Evolutionary conservation across 2,329 filamentous ascomycete species (phyloP).

Genomic region (Dactylellina haptotyla): DNA sequence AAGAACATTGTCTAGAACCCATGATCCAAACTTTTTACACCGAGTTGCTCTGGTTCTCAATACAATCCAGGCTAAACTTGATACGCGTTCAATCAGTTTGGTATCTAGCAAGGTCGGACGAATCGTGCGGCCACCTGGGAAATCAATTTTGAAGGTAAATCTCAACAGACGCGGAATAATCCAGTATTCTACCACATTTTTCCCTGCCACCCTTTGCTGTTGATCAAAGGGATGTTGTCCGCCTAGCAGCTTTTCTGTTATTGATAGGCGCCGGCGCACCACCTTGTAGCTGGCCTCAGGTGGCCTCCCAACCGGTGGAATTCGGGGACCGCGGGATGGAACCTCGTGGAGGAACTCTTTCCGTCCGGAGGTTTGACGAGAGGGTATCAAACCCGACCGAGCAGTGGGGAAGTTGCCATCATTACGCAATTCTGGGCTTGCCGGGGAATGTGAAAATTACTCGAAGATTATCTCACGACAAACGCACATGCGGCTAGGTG

Average conservation of each 20-base stretch:
- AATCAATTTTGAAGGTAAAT: not conserved
- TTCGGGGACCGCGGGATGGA: not conserved
- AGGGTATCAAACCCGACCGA: not conserved
- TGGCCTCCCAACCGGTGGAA: slow-evolving; percentile 19
- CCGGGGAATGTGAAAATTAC: slow-evolving; percentile 31
- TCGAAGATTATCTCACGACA: not conserved
- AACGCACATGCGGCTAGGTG: not conserved
- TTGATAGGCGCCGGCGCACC: slow-evolving; percentile 32
- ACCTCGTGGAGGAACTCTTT: slow-evolving; percentile 9
- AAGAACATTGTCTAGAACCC: not conserved
- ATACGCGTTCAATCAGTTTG: too few relatives aligned
- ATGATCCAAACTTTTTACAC: too few relatives aligned
- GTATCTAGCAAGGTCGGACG: too few relatives aligned
- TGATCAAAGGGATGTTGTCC: slow-evolving; percentile 26
- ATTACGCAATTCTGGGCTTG: slow-evolving; percentile 41
- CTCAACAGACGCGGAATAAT: not conserved
- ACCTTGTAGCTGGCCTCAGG: slow-evolving; percentile 1
- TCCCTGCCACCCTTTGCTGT: not conserved
- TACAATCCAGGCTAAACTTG: too few relatives aligned
- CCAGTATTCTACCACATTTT: slow-evolving; percentile 18
- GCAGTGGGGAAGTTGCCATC: slow-evolving; percentile 33
- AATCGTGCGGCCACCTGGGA: too few relatives aligned
- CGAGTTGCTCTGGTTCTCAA: too few relatives aligned
- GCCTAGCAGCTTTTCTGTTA: slow-evolving; percentile 35
- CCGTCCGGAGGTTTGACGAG: not conserved